Evolutionary conservation across 768 basidiomycete species (phyloP), one percentile per base, ranked within the genome.

Genomic region (Russula abietina): DNA sequence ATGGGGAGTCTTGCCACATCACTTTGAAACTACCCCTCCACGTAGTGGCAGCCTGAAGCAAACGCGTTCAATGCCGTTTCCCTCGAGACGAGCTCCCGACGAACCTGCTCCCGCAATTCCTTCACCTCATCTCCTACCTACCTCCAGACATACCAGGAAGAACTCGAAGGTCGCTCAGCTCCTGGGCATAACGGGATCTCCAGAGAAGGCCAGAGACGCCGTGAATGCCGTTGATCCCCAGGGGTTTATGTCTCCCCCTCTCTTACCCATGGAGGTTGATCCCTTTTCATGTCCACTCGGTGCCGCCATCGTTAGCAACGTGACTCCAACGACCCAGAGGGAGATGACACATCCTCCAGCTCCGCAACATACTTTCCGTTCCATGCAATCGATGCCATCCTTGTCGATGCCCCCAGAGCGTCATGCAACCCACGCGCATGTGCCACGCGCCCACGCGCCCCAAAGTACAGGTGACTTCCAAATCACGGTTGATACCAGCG

Each of bases 231-330:
- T 6, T 48, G 24, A 48, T n/a, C 43, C 32, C 12, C 30, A 49
- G 28, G 43, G 22, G n/a, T 2, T 54, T 11, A 39, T 54, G 51
- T 63, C 62, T 48, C 62, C 57, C 48, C 62, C 57, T 28, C 16
- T 63, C 16, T 48, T 63, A 22, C 62, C 62, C n/a, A 59, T 64
- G 52, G 57, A 55, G 16, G 30, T 2, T 19, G 62, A 64, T 39
- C 57, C 57, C 19, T 64, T 59, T 50, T 26, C 38, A 16, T 7
- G 39, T 22, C 58, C 58, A 30, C 62, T n/a, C 19, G 57, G 57
- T 33, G 50, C 56, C 12, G 11, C 26, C 41, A 22, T 58, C 22
- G 9, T 57, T 33, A 26, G 16, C 11, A 53, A 28, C 16, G 45
- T n/a, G n/a, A 19, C 9, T 28, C 14, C 61, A 3, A 39, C 55